Evolutionary conservation across 2,329 filamentous ascomycete species (phyloP), one percentile per base, ranked within the genome.

Genomic region (Fusarium decemcellulare): DNA sequence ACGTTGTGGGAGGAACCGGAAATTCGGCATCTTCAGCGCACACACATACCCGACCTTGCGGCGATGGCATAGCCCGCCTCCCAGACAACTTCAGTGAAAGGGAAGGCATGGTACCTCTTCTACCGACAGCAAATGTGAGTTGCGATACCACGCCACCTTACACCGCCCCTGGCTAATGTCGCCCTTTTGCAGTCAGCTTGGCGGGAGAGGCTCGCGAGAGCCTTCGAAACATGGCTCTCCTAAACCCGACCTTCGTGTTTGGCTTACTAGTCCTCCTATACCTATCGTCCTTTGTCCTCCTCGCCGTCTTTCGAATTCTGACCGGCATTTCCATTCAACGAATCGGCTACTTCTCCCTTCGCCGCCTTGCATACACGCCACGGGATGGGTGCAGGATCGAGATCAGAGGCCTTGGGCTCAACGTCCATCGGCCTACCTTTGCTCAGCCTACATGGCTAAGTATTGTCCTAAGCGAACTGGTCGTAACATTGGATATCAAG

Each of bases 381-480:
- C 91, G 88, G 80, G 94, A 97, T 87, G 96, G 96, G 73, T 84
- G 97, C 76, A 92, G 92, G 75, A 90, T 99, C 79, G 94, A 97
- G 79, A 91, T 99, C 60, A 91, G 96, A 53, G 93, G 95, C 53
- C 86, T 99, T 55, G 94, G 96, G 46, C 86, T 99, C 74, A 92
- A 93, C 61, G 81, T 98, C 68, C 96, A 99, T 81, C 91, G 95
- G 6, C 96, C 96, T 12, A 98, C 96, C 7, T 98, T 99, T 81
- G 94, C 95, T 48, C 94, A 98, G 79, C 96, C 96, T 46, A 98
- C 97, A 67, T 98, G 95, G 94, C 84, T 97, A 74, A 98, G 95
- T 78, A 86, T 99, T 53, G 93, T 96, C 9, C 82, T 99, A 63
- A 93, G 90, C 74, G 96, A 98, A 77, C 84, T 98, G 52, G 92